phyloP scores from a whole-genome alignment of 179 eudicot genomes.

The Corrigiola litoralis region DNA sequence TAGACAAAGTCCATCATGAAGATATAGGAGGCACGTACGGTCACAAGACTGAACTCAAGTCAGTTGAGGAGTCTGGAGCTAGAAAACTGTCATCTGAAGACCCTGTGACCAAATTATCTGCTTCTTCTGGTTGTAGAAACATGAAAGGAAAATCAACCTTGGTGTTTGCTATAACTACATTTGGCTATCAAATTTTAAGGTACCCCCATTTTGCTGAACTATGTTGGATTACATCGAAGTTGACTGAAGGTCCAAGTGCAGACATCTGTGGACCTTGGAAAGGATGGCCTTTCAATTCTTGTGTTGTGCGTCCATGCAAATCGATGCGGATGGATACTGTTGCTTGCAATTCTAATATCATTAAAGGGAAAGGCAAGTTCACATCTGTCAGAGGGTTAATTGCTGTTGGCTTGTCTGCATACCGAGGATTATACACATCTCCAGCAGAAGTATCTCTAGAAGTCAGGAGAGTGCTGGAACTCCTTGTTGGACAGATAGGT shows the following conservation, averaged over 20 bases:
- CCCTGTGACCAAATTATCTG: constrained; percentile 22
- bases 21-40: constrained; percentile 17
- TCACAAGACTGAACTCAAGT: constrained; percentile 21
- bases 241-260: constrained; percentile 81
- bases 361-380: constrained; percentile 44
- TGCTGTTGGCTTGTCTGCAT: constrained; percentile 89
- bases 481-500: constrained; percentile 55
- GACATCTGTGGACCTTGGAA: constrained; percentile 79
- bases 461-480: constrained; percentile 78
- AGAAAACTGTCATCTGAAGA: constrained; percentile 23
- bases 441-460: constrained; percentile 66
- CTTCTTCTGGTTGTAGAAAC: constrained; percentile 26
- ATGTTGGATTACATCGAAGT: constrained; percentile 95
- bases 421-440: constrained; percentile 68
- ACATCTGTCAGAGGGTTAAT: constrained; percentile 72
- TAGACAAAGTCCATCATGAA: constrained; percentile 22
- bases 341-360: constrained; percentile 39
- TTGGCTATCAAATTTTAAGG: constrained; percentile 80
- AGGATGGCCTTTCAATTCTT: constrained; percentile 97
- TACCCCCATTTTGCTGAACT: constrained; percentile 96
- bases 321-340: constrained; percentile 32
- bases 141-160: constrained; percentile 62
- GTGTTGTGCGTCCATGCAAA: constrained; percentile 66
- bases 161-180: constrained; percentile 52
- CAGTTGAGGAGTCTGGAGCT: constrained; percentile 26